A percentile compares a stretch with the other conserved stretches of the same genome.
phyloP scores from a whole-genome alignment of 495 filamentous ascomycete species.

The Corynascus novoguineensis region DNA sequence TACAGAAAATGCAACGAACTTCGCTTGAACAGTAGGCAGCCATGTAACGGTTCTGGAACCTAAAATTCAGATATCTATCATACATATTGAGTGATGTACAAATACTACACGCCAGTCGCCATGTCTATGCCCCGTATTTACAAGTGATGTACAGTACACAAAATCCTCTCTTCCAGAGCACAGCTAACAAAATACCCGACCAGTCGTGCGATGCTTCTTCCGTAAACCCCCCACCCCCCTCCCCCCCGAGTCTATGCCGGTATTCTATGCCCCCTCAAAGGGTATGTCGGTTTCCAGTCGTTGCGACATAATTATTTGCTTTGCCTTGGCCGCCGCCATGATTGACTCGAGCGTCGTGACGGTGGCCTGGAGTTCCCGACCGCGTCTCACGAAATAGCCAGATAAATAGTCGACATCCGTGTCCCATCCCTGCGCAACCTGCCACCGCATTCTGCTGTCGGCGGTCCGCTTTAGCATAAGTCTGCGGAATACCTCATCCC shows the following conservation, averaged over 20 bases:
- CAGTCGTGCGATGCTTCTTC: too few relatives aligned
- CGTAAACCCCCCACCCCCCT: too few relatives aligned
- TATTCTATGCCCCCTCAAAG: constrained; percentile 59
- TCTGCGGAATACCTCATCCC: constrained; percentile 26
- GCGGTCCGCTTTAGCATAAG: constrained; percentile 47
- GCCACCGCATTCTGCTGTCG: constrained; percentile 59
- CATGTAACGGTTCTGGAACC: neutral
- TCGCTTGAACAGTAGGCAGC: neutral
- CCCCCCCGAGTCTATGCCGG: constrained; percentile 66
- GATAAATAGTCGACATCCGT: constrained; percentile 79
- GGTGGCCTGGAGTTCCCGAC: constrained; percentile 58
- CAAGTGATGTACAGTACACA: constrained; percentile 2
- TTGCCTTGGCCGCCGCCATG: constrained; percentile 33
- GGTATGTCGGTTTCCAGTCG: constrained; percentile 24
- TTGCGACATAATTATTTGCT: constrained; percentile 15
- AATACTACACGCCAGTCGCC: neutral
- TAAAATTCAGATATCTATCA: constrained; percentile 3
- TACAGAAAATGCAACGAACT: neutral
- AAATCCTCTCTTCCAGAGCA: neutral
- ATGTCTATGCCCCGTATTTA: neutral
- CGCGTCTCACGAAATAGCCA: constrained; percentile 71
- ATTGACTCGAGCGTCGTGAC: constrained; percentile 54
- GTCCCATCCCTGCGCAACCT: constrained; percentile 45
- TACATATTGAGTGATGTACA: constrained; percentile 11
- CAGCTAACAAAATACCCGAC: neutral